A percentile compares a stretch with the other conserved stretches of the same genome.
phyloP scores from a whole-genome alignment of 768 basidiomycete genomes.

The Leccinum longicurvipes region DNA sequence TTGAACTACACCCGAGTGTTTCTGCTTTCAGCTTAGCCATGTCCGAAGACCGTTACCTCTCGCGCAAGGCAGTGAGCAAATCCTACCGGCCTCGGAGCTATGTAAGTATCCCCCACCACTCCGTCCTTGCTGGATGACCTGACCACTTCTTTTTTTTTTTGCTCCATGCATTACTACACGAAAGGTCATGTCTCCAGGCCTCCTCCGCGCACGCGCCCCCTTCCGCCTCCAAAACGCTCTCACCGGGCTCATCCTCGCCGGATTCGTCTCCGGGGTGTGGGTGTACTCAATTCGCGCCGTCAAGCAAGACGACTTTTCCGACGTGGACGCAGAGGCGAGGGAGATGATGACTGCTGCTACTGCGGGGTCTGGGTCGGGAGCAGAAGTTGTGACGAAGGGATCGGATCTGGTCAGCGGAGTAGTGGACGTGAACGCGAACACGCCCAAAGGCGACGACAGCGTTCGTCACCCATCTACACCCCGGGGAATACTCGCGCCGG shows the following conservation, averaged over 20 bases:
- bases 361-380: too few relatives aligned
- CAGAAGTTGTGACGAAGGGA: not conserved
- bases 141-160: not conserved
- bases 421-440: not conserved
- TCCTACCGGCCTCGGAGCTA: constrained; percentile 41
- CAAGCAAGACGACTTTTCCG: constrained; percentile 89
- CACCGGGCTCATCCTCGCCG: constrained; percentile 67
- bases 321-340: constrained; percentile 75
- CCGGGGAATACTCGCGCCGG: constrained; percentile 44
- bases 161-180: not conserved
- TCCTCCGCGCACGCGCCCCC: constrained; percentile 83
- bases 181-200: constrained; percentile 78
- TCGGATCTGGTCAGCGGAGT: not conserved
- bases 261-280: constrained; percentile 82
- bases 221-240: constrained; percentile 77
- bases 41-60: constrained; percentile 34
- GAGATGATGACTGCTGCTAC: constrained; percentile 42
- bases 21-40: constrained; percentile 17
- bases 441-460: not conserved
- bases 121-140: not conserved
- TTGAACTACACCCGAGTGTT: not conserved
- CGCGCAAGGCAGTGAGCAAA: constrained; percentile 28
- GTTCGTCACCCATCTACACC: constrained; percentile 13
- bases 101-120: constrained; percentile 21
- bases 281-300: constrained; percentile 92